Evolutionary conservation across 768 basidiomycete species (phyloP).

Genomic region (Termitomyces sp.): DNA sequence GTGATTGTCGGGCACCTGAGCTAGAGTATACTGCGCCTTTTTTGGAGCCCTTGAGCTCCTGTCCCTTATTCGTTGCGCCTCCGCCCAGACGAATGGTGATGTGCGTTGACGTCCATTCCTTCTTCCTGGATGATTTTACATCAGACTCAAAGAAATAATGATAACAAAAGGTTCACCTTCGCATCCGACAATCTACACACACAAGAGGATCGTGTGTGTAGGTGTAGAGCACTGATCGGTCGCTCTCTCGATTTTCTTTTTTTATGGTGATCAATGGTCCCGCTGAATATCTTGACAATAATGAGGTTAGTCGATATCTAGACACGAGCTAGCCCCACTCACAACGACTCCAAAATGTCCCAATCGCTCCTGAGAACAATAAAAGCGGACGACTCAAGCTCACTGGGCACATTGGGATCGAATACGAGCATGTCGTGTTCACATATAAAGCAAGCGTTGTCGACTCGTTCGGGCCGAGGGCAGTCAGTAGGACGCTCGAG

Average conservation of each 20-base stretch:
- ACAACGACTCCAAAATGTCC: constrained; percentile 60
- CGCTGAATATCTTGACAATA: constrained; percentile 50
- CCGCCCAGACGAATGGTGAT: constrained; percentile 51
- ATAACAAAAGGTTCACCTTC: constrained; percentile 40
- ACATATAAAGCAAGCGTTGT: constrained; percentile 67
- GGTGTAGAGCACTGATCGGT: constrained; percentile 22
- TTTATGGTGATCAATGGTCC: constrained; percentile 54
- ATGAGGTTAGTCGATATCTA: background rate
- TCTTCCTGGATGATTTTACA: constrained; percentile 36
- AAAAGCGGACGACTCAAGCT: constrained; percentile 55
- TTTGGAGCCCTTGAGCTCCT: constrained; percentile 14
- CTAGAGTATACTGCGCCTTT: constrained; percentile 28
- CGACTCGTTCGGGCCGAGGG: constrained; percentile 57
- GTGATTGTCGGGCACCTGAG: constrained; percentile 61
- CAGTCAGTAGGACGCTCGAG: constrained; percentile 51
- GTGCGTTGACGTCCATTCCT: constrained; percentile 58
- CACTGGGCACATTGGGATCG: constrained; percentile 62
- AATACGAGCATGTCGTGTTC: constrained; percentile 60
- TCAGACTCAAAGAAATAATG: background rate
- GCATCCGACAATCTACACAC: constrained; percentile 59
- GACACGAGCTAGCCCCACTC: constrained; percentile 23
- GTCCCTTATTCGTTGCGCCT: constrained; percentile 18
- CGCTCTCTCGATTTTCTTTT: constrained; percentile 30
- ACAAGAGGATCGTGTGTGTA: constrained; percentile 53
- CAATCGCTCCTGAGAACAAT: constrained; percentile 66